These are phyloP conservation scores for Venturia oleaginea DNA, from an alignment of 2,329 filamentous ascomycete genomes.

Conservation along the genomic window DNA sequence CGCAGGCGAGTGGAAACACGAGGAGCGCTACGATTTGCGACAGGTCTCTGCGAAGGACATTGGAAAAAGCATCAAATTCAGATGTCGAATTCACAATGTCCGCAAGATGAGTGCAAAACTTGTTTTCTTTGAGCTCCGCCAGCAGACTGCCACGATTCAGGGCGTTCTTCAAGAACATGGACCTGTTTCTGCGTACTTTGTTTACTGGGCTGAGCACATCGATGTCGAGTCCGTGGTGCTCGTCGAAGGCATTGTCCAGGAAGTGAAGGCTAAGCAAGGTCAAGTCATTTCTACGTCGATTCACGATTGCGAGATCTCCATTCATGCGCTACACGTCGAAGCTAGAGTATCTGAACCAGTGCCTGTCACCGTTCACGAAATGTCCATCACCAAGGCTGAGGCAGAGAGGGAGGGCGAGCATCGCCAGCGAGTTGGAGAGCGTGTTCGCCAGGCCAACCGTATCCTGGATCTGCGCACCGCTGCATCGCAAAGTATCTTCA, in stretches of 20 bases:
- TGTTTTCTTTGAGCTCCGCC: constrained; percentile 77
- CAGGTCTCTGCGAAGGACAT: constrained; percentile 43
- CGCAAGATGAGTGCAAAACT: constrained; percentile 73
- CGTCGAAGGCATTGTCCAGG: constrained; percentile 63
- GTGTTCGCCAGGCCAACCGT: constrained; percentile 67
- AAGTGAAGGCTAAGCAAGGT: constrained; percentile 55
- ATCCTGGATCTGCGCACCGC: constrained; percentile 81
- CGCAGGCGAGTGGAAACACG: constrained; percentile 40
- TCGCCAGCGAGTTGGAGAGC: constrained; percentile 56
- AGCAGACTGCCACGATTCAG: constrained; percentile 75
- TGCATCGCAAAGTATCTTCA: constrained; percentile 78
- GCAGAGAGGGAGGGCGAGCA: constrained; percentile 47
- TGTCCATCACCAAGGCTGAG: constrained; percentile 51
- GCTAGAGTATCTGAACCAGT: constrained; percentile 52
- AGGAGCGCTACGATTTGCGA: constrained; percentile 41
- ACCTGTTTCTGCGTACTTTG: constrained; percentile 61
- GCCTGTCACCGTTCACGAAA: constrained; percentile 62
- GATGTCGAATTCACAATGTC: constrained; percentile 67
- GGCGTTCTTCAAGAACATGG: constrained; percentile 63
- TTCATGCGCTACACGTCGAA: constrained; percentile 57
- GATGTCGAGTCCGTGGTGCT: constrained; percentile 70
- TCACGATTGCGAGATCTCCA: constrained; percentile 65
- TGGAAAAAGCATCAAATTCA: constrained; percentile 56
- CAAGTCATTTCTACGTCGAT: constrained; percentile 67
- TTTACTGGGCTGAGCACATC: constrained; percentile 80